Conservation (phyloP, 2,329 filamentous ascomycete species). For the Fusarium miscanthi region DNA sequence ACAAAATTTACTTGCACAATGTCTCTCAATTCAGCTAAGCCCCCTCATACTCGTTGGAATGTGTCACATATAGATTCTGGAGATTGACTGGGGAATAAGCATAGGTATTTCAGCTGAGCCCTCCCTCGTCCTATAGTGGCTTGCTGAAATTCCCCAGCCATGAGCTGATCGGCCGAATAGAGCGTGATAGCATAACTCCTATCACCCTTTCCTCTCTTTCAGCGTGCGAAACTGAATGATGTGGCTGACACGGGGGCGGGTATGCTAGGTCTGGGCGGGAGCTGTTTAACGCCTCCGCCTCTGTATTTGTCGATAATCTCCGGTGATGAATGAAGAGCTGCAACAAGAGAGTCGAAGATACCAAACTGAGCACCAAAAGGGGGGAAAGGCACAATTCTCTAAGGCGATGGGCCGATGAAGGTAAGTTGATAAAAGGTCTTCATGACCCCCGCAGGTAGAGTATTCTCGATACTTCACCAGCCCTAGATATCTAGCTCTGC, state of each 20-base stretch:
- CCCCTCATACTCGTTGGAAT: not conserved
- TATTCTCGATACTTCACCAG: not conserved
- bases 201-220: not conserved
- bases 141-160: slow-evolving; percentile 11
- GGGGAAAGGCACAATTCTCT: not conserved
- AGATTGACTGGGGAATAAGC: not conserved
- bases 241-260: not conserved
- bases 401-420: not conserved
- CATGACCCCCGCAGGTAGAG: not conserved
- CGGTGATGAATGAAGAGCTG: not conserved
- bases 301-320: not conserved
- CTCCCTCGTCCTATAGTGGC: slow-evolving; percentile 1
- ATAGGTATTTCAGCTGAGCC: not conserved
- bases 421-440: not conserved
- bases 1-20: too few species aligned
- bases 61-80: too few species aligned
- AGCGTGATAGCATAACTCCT: not conserved
- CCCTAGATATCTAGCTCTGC: not conserved
- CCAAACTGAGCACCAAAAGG: not conserved
- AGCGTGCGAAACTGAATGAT: too few species aligned
- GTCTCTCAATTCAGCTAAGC: not conserved
- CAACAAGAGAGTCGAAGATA: not conserved
- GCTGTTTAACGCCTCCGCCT: not conserved
- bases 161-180: not conserved
- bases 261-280: not conserved